Percentiles rank a stretch among this genome's conserved stretches.
Evolutionary conservation across 768 basidiomycete genomes (phyloP).

Genomic region (Trichaptum fuscoviolaceum): DNA sequence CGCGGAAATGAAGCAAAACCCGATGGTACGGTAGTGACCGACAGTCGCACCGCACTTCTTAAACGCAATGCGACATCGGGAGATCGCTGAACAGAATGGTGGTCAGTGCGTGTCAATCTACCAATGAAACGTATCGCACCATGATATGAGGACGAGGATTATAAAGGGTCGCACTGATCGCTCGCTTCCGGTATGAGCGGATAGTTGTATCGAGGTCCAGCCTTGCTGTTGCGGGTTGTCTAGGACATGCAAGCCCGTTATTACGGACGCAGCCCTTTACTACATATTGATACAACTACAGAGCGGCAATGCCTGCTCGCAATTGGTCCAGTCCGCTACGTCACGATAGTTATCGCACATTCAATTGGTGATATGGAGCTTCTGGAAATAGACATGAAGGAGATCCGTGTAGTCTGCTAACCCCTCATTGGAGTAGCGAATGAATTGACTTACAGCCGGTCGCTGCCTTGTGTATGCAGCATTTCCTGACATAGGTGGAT

Average conservation of each 20-base stretch:
- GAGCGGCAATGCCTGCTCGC: not conserved
- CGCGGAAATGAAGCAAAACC: not conserved
- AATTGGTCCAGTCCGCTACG: not conserved
- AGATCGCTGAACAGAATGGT: not conserved
- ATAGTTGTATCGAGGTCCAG: not conserved
- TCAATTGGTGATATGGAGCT: too few species aligned
- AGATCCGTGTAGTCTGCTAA: not conserved
- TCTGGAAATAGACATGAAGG: not conserved
- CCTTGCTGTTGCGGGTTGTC: not conserved
- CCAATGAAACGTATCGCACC: not conserved
- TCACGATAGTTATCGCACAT: not conserved
- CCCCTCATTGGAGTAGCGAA: not conserved
- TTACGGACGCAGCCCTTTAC: not conserved
- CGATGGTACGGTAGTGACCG: not conserved
- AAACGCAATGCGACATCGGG: not conserved
- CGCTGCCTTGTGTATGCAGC: too few species aligned
- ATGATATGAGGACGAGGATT: not conserved
- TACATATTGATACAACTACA: not conserved
- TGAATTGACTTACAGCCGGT: not conserved
- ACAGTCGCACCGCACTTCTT: not conserved
- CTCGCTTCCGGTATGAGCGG: not conserved
- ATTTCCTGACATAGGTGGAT: not conserved
- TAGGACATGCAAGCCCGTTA: not conserved
- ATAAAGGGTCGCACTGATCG: not conserved
- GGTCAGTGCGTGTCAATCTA: not conserved